phyloP scores from a whole-genome alignment of 2,329 filamentous ascomycete genomes.

The Pyrenochaeta sp. region DNA sequence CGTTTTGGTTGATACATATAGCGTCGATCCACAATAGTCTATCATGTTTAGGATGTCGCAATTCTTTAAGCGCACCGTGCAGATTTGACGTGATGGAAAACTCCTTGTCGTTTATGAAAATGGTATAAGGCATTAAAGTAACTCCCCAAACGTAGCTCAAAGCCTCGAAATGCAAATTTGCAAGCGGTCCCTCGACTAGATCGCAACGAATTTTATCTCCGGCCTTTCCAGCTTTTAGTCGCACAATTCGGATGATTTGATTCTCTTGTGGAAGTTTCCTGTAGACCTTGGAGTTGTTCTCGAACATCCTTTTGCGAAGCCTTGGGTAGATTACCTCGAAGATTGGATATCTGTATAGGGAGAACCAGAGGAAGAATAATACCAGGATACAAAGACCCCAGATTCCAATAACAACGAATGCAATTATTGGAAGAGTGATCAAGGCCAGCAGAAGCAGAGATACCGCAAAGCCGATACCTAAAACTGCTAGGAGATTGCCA shows the following conservation, averaged over 20 bases:
- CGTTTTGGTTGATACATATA: slow-evolving; percentile 12
- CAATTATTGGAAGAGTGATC: background rate
- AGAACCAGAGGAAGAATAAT: slow-evolving; percentile 3
- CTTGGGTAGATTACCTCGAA: slow-evolving; percentile 6
- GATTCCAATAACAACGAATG: background rate
- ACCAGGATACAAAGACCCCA: background rate
- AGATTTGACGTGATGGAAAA: slow-evolving; percentile 12
- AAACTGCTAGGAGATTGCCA: background rate
- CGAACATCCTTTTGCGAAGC: background rate
- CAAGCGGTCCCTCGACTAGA: background rate
- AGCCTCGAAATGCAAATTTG: slow-evolving; percentile 9
- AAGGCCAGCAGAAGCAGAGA: background rate
- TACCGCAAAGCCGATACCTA: background rate
- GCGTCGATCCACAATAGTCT: slow-evolving; percentile 11
- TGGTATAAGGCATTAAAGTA: background rate
- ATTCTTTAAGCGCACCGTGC: slow-evolving; percentile 7
- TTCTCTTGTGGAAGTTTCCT: background rate
- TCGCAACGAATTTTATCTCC: slow-evolving; percentile 7
- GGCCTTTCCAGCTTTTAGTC: background rate
- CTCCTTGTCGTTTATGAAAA: slow-evolving; percentile 2
- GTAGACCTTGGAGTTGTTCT: slow-evolving; percentile 6
- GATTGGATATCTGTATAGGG: slow-evolving; percentile 4
- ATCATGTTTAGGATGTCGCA: slow-evolving; percentile 1
- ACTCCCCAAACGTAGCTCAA: slow-evolving; percentile 15
- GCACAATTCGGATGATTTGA: background rate